Conservation (phyloP, 129 eudicot species). For the Lonicera japonica region DNA sequence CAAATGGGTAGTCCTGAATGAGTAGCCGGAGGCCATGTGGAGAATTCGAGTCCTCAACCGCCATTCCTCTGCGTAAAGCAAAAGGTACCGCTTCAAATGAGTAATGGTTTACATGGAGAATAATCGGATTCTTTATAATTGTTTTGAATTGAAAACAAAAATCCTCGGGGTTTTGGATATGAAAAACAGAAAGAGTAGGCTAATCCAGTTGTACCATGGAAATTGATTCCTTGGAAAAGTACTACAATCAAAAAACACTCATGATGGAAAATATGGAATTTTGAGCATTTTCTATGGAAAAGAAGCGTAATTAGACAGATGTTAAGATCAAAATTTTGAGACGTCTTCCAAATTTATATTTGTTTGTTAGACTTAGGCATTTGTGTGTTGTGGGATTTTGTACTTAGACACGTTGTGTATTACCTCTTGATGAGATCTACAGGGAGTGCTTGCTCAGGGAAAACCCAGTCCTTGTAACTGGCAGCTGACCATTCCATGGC, state of each 20-base stretch:
- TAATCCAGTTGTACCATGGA: no score
- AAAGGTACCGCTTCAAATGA: neutral
- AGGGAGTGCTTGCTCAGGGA: constrained; percentile 55
- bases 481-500: constrained; percentile 45
- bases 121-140: neutral
- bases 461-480: constrained; percentile 39
- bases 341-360: no score
- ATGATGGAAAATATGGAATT: neutral
- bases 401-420: no score
- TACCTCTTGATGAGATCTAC: constrained; percentile 53
- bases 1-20: constrained; percentile 67
- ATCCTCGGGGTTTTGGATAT: no score
- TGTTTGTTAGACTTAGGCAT: neutral
- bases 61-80: constrained; percentile 39
- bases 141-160: no score
- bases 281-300: neutral
- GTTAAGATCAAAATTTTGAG: no score
- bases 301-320: neutral
- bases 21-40: constrained; percentile 35
- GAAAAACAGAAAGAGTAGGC: no score
- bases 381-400: no score
- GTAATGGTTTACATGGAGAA: neutral
- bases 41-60: constrained; percentile 26
- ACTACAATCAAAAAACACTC: neutral
- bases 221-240: no score